Evolutionary conservation across 140 eudicot genomes (phyloP).

Genomic region (Senecio squalidus): DNA sequence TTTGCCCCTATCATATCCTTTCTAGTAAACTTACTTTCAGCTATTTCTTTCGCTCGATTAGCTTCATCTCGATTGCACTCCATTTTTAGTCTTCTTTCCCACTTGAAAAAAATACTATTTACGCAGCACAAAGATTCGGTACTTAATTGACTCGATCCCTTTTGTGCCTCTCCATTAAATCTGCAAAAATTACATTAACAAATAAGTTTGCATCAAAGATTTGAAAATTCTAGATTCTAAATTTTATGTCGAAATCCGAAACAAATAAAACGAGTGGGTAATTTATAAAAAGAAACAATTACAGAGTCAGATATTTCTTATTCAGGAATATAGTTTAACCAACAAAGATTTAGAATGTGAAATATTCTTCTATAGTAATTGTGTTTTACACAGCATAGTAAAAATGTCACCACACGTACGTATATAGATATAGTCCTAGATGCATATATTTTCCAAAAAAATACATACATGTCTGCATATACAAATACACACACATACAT

Average conservation of each 20-base stretch:
- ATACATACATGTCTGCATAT: background rate
- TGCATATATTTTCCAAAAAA: background rate
- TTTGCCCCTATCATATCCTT: conserved; percentile 63
- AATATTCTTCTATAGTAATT: background rate
- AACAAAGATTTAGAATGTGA: background rate
- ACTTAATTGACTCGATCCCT: background rate
- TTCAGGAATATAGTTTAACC: background rate
- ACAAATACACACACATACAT: background rate
- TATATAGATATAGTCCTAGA: background rate
- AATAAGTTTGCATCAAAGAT: conserved; percentile 1
- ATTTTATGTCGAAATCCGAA: conserved; percentile 9
- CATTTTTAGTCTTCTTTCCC: conserved; percentile 31
- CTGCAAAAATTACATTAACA: conserved; percentile 11
- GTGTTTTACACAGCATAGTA: background rate
- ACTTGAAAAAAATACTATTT: conserved; percentile 8
- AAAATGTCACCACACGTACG: background rate
- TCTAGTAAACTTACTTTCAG: conserved; percentile 53
- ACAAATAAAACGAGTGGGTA: background rate
- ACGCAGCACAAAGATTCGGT: conserved; percentile 6
- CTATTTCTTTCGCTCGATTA: conserved; percentile 61
- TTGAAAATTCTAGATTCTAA: background rate
- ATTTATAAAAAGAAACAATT: conserved; percentile 1
- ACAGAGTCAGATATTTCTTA: background rate
- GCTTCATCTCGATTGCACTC: conserved; percentile 91
- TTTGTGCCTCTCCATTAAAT: conserved; percentile 23